Evolutionary conservation across 192 early-diverging fungal species (phyloP), one percentile per base, ranked within the genome.

Genomic region (Coemansia reversa): DNA sequence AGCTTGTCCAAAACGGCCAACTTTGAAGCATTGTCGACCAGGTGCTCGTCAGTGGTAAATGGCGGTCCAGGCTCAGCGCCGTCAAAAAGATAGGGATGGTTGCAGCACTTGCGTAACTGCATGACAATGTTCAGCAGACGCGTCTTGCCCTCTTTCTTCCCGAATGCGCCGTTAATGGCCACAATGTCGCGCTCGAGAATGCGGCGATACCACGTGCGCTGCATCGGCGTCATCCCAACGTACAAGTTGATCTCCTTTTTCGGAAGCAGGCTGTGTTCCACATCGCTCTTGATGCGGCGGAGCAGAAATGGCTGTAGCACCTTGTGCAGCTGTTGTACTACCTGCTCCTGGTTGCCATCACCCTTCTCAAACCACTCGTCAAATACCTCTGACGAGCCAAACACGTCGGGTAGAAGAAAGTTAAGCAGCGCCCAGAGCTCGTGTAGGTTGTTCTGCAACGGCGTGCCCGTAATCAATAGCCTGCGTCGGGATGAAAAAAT

Each of bases 381-480:
- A 77, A 99, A 99, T 50, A 93, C 94, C 24, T 94, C 93, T 0
- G 93, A 86, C 2, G 91, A 93, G 63, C 89, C 90, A 84, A 99
- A 97, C 24, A 99, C 91, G 69, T 99, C 97, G 4, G 97, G 97
- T 27, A 99, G 77, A 72, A 99, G 73, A 69, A 99, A 99, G 76
- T 99, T 97, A 8, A 99, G 85, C 60, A 99, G 79, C 16, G 95
- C 94, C 97, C 97, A 99, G n/a, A 99, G 84, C 77, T 99, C 97
- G 67, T 97, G 94, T 11, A 98, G 83, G 59, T 97, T 95, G 86
- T 99, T 99, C 70, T 97, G 95, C 28, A 98, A 86, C 18, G 96
- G 96, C 0, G 96, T 98, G 62, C 96, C 96, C 0, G 96, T 96
- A 18, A 98, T 89, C 35, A 98, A 75, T 51, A 99, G 84, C 29